A percentile compares a stretch with the other conserved stretches of the same genome.
These are phyloP conservation scores for Phytophthora pisi DNA, from an alignment of 352 stramenopile genomes.

Conservation along the genomic window DNA sequence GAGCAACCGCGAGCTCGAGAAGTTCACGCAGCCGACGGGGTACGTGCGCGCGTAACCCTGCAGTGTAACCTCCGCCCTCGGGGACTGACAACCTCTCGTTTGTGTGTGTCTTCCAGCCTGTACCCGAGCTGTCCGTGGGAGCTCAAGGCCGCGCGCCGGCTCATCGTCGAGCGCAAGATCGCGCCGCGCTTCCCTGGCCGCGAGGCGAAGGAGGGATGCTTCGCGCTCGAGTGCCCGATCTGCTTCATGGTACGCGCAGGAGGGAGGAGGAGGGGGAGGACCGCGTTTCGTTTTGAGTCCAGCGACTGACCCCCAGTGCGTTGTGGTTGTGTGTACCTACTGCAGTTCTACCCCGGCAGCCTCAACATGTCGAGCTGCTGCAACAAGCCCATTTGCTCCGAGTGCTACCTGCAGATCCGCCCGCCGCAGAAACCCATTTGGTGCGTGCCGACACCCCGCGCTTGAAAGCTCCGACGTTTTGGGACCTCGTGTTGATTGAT, in stretches of 20 bases:
- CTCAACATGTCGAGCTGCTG: slow-evolving; percentile 68
- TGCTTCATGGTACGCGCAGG: slow-evolving; percentile 69
- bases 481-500: slow-evolving; percentile 1
- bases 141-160: slow-evolving; percentile 54
- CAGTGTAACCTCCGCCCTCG: background rate
- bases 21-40: slow-evolving; percentile 68
- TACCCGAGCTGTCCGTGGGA: slow-evolving; percentile 84
- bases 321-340: background rate
- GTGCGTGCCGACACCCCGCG: slow-evolving; percentile 31
- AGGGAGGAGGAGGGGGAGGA: background rate
- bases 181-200: slow-evolving; percentile 72
- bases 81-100: background rate
- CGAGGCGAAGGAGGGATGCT: slow-evolving; percentile 63
- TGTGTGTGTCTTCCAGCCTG: slow-evolving; percentile 40
- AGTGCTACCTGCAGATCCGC: slow-evolving; percentile 73
- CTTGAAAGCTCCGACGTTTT: background rate
- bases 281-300: background rate
- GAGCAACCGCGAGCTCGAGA: slow-evolving; percentile 64
- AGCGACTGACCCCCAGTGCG: background rate
- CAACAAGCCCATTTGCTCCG: slow-evolving; percentile 76
- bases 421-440: slow-evolving; percentile 54
- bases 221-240: slow-evolving; percentile 82
- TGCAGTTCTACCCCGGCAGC: slow-evolving; percentile 65
- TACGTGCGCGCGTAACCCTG: slow-evolving; percentile 14
- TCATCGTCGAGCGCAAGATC: slow-evolving; percentile 79